These are phyloP conservation scores for Kuraishia cidri DNA, from an alignment of 805 yeast species.

Conservation along the genomic window DNA sequence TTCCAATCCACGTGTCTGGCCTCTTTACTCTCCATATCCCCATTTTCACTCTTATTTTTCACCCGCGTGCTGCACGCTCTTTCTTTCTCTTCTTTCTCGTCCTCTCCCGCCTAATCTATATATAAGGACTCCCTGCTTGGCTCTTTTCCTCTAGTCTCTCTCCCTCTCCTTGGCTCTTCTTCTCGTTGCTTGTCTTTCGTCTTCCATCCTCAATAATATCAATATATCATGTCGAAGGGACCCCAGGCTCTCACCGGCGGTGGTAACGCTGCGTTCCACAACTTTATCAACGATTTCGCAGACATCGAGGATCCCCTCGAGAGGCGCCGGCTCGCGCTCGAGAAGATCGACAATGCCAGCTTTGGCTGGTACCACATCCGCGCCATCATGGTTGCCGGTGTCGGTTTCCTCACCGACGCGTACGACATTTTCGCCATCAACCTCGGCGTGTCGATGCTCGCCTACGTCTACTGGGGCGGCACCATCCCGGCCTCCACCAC, in stretches of 20 bases:
- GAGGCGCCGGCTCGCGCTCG: conserved; percentile 79
- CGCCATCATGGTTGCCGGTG: conserved; percentile 83
- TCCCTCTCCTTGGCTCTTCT: too few species aligned
- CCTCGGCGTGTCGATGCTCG: conserved; percentile 72
- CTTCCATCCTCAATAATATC: too few species aligned
- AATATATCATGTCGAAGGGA: too few species aligned
- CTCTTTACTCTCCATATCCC: too few species aligned
- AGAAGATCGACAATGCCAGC: conserved; percentile 70
- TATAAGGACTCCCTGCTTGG: too few species aligned
- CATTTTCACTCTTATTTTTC: too few species aligned
- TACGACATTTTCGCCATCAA: conserved; percentile 90
- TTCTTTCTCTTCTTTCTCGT: too few species aligned
- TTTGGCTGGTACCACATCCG: conserved; percentile 81
- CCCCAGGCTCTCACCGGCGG: conserved; percentile 39
- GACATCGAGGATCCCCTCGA: conserved; percentile 80
- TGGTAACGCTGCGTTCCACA: conserved; percentile 85
- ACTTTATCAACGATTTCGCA: conserved; percentile 69
- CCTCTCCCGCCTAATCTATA: too few species aligned
- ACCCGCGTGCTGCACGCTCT: too few species aligned
- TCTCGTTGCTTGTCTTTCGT: too few species aligned
- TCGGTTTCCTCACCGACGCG: conserved; percentile 89
- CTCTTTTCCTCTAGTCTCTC: too few species aligned
- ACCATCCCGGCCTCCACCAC: conserved; percentile 55
- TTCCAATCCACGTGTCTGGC: too few species aligned
- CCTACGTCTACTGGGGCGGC: conserved; percentile 67